Evolutionary conservation across 73 alveolate species (phyloP).

Genomic region (Effrenium voratum): DNA sequence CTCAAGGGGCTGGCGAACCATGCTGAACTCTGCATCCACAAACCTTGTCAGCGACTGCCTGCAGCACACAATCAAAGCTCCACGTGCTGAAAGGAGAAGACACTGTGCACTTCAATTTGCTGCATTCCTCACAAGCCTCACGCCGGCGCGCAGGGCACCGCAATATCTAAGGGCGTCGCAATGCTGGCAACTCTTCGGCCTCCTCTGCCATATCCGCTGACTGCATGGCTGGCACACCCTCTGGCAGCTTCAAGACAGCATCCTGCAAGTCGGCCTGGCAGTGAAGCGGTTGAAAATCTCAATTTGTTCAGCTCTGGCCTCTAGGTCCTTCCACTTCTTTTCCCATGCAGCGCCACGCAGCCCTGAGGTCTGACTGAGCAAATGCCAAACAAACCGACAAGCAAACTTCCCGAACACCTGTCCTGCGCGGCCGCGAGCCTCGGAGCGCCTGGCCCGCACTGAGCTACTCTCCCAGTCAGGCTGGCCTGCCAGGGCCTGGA

Average conservation of each 20-base stretch:
- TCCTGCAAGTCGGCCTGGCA: constrained; percentile 50
- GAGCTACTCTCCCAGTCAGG: no score
- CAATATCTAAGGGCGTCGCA: no score
- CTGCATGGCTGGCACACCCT: constrained; percentile 24
- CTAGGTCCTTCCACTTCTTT: constrained; percentile 30
- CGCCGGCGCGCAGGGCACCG: not conserved
- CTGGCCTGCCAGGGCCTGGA: no score
- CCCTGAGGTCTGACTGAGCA: constrained; percentile 25
- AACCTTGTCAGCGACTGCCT: constrained; percentile 24
- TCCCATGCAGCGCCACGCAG: constrained; percentile 42
- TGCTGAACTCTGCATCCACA: not conserved
- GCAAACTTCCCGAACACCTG: no score
- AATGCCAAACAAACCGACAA: not conserved
- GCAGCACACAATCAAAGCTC: not conserved
- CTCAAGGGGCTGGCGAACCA: not conserved
- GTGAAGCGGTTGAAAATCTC: not conserved
- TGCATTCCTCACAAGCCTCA: not conserved
- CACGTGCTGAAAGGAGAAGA: no score
- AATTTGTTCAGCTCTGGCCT: not conserved
- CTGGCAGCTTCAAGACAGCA: constrained; percentile 48
- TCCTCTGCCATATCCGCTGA: no score
- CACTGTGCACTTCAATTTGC: not conserved
- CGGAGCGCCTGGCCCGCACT: no score
- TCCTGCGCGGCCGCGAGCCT: no score
- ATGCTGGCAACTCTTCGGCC: no score